These are phyloP conservation scores for Penicillium argentinense DNA, from an alignment of 495 filamentous ascomycete species.

Conservation along the genomic window DNA sequence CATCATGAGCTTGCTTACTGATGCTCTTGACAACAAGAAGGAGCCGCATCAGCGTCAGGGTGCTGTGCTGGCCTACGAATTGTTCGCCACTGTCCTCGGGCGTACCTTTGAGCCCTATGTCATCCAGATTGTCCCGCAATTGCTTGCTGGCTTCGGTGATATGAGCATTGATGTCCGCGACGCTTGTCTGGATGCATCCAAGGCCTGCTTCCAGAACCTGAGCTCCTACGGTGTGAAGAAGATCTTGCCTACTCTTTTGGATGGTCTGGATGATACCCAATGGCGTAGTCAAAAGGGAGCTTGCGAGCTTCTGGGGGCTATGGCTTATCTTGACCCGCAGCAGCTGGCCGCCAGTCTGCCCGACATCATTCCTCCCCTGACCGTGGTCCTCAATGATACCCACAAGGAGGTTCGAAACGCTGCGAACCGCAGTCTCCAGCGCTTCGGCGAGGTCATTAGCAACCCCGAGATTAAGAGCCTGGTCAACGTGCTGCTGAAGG, in stretches of 20 bases:
- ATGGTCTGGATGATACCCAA: conserved; percentile 90
- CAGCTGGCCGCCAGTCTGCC: conserved; percentile 90
- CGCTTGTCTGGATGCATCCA: conserved; percentile 87
- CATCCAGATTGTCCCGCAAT: conserved; percentile 89
- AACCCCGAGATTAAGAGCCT: conserved; percentile 94
- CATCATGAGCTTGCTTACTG: conserved; percentile 74
- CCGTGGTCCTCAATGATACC: conserved; percentile 90
- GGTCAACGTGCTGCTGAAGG: conserved; percentile 89
- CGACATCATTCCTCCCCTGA: conserved; percentile 94
- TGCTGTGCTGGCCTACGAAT: conserved; percentile 84
- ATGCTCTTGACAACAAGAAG: conserved; percentile 86
- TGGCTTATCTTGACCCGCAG: conserved; percentile 96
- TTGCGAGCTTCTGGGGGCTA: conserved; percentile 91
- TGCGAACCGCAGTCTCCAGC: conserved; percentile 92
- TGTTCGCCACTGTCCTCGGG: conserved; percentile 81
- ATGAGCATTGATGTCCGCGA: conserved; percentile 85
- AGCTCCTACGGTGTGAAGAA: conserved; percentile 96
- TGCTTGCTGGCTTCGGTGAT: conserved; percentile 88
- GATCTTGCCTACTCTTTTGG: conserved; percentile 85
- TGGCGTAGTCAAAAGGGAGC: conserved; percentile 99
- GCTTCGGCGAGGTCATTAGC: conserved; percentile 96
- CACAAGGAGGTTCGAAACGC: conserved; percentile 93
- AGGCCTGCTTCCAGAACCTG: conserved; percentile 87
- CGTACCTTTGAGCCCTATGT: conserved; percentile 93
- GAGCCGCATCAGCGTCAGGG: conserved; percentile 86